These are phyloP conservation scores for Pseudocohnilembus persalinus DNA, from an alignment of 169 alveolate species.

Conservation along the genomic window DNA sequence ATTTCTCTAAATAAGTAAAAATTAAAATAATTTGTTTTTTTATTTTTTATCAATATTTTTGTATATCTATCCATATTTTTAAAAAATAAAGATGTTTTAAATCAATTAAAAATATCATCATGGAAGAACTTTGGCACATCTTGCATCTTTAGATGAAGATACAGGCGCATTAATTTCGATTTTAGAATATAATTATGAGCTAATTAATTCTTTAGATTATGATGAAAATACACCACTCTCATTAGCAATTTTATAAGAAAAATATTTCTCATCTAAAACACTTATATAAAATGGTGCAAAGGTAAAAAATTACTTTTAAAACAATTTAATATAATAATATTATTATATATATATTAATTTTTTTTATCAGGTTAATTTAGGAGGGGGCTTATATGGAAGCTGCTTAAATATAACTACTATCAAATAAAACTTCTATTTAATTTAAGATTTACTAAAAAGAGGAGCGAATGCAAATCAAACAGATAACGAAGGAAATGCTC, in stretches of 20 bases:
- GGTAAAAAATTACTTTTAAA: too few species aligned
- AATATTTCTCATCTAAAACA: constrained; percentile 45
- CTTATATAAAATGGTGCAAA: constrained; percentile 44
- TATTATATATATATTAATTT: too few species aligned
- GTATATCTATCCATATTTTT: neutral
- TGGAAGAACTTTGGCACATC: constrained; percentile 4
- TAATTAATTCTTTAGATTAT: constrained; percentile 49
- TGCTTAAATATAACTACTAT: constrained; percentile 62
- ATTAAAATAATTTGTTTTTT: too few species aligned
- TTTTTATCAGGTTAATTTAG: too few species aligned
- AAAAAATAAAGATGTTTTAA: neutral
- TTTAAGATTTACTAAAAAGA: constrained; percentile 32
- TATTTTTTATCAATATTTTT: too few species aligned
- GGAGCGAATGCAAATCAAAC: constrained; percentile 54
- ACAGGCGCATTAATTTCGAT: constrained; percentile 34
- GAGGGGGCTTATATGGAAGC: constrained; percentile 63
- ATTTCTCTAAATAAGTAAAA: neutral
- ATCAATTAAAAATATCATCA: constrained; percentile 4
- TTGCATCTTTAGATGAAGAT: constrained; percentile 36
- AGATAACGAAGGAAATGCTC: constrained; percentile 69
- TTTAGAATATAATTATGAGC: constrained; percentile 33
- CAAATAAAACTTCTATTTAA: constrained; percentile 49
- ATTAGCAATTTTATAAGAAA: constrained; percentile 54
- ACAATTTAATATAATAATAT: too few species aligned
- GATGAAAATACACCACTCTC: constrained; percentile 57